Evolutionary conservation across 23 red algal species (phyloP), one percentile per base, ranked within the genome.

Genomic region (Gracilariopsis chorda): DNA sequence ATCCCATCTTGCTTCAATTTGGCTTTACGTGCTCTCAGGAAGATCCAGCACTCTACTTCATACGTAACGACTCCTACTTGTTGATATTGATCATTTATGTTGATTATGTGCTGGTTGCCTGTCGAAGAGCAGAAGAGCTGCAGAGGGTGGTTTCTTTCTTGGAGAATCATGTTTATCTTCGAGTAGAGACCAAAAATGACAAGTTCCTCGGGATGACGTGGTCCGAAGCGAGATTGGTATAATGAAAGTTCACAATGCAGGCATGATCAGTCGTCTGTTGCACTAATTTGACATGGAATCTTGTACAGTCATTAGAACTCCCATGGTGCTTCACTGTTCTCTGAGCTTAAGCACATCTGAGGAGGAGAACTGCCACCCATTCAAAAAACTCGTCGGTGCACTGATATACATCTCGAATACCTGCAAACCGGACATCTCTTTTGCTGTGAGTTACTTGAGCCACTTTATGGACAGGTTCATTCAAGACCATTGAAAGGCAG

Each of bases 391-490:
- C 2, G 56, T 80, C 11, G 44, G 77, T 11, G 27, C 59, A 6
- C 44, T 92, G 11, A 51, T 92, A 7, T 67, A 92, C 59, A 25
- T 92, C 36, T 33, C 52, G 1, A 92, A 68, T 51, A 92, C 88
- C 34, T 52, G 1, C 2, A 48, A 56, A 33, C 88, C 88, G 8
- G 74, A 83, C 51, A 92, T 92, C 56, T 20, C 69, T 12, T 92
- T 78, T 82, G 44, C 88, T 19, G 64, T 51, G 6, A 25, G n/a
- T 39, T 51, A 3, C 33, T 13, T 92, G 16, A 48, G 43, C 32
- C 88, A 59, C 6, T 82, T 60, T 68, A 92, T 92, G 88, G 70
- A 92, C 14, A 48, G 13, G 0, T 40, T 35, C 30, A 35, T 11
- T 43, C 33, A 60, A 3, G 7, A 46, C 8, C 76, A 72, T 33